Conservation (phyloP, 2,329 filamentous ascomycete genomes). For the Sphaerostilbella broomeana region DNA sequence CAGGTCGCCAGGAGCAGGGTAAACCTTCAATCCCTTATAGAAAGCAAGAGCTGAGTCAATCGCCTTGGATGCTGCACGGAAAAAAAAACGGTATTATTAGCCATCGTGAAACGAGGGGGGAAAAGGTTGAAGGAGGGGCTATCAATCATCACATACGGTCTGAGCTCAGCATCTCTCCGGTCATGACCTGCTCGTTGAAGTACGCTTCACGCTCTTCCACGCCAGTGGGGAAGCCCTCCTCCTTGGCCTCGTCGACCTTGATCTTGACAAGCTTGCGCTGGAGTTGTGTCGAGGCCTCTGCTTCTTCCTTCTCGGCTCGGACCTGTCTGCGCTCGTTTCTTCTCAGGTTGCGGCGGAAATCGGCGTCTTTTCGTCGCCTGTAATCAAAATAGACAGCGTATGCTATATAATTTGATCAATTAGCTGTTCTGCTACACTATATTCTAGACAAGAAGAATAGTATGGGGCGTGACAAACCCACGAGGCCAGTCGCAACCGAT, state of each 20-base stretch:
- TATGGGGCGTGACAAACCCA: slow-evolving; percentile 53
- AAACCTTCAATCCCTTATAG: slow-evolving; percentile 98
- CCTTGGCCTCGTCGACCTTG: slow-evolving; percentile 73
- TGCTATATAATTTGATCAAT: slow-evolving; percentile 39
- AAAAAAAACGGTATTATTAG: neutral
- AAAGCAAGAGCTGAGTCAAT: slow-evolving; percentile 89
- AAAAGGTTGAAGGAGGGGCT: slow-evolving; percentile 14
- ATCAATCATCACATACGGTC: slow-evolving; percentile 56
- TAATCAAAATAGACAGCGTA: slow-evolving; percentile 66
- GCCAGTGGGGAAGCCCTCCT: slow-evolving; percentile 84
- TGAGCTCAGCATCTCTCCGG: slow-evolving; percentile 74
- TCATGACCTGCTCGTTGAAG: slow-evolving; percentile 92
- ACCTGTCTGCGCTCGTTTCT: slow-evolving; percentile 68
- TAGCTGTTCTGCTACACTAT: too few relatives aligned
- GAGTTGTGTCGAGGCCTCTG: slow-evolving; percentile 55
- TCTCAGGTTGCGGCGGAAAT: slow-evolving; percentile 62
- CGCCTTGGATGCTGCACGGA: slow-evolving; percentile 51
- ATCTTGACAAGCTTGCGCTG: slow-evolving; percentile 69
- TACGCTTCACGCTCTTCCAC: slow-evolving; percentile 91
- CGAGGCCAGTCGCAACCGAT: slow-evolving; percentile 51
- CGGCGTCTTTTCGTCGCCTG: slow-evolving; percentile 55
- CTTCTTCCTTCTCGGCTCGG: slow-evolving; percentile 65
- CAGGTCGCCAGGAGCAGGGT: slow-evolving; percentile 85
- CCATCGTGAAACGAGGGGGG: neutral
- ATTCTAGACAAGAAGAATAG: too few relatives aligned